Base-by-base conservation (phyloP, 371 early-diverging fungal species). In the Apophysomyces sp. region DNA sequence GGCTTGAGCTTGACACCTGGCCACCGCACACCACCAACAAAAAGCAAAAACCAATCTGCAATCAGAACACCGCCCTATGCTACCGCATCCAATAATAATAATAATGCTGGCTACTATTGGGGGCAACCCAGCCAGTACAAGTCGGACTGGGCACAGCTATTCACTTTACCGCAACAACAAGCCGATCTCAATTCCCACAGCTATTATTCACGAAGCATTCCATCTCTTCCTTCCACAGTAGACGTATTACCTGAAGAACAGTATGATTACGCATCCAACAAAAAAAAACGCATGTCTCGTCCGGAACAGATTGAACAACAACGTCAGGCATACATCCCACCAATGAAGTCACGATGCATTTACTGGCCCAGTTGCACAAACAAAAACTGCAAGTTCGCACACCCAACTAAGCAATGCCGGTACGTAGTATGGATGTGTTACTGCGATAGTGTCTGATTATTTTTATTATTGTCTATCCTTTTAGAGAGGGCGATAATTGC, bases 331-430 rank as follows among this genome's bases (percentile, higher is more conserved):
- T 60, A 74, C 52, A 68, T 62, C 11, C 74, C 78, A 18, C 57
- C 66, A 27, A 68, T 80, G 49, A 81, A 76, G 63, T 72, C 81
- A 36, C 69, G 85, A 16, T 84, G 85, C 55, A 73, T 73, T 44
- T 82, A 76, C 58, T 84, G 85, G 85, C 85, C 85, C 4, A 63
- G 66, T 49, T 85, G 85, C 60, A 85, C 83, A 29, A 85, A 85
- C 71, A 81, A 82, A 59, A 77, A 81, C 53, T 85, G 85, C 73
- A 85, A 85, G 52, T 85, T 77, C 65, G 71, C 66, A 15, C 85
- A 85, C 36, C 83, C 85, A 41, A 68, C 68, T 12, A 69, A 64
- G 30, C 69, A 65, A 9, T 84, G 84, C 67, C 80, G 80, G 84
- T 84, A 81, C 69, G 72, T 51, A 11, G 8, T 9, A 53, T 13